Base-by-base conservation (phyloP, 2,329 filamentous ascomycete genomes). In the Rhynchosporium agropyri region DNA sequence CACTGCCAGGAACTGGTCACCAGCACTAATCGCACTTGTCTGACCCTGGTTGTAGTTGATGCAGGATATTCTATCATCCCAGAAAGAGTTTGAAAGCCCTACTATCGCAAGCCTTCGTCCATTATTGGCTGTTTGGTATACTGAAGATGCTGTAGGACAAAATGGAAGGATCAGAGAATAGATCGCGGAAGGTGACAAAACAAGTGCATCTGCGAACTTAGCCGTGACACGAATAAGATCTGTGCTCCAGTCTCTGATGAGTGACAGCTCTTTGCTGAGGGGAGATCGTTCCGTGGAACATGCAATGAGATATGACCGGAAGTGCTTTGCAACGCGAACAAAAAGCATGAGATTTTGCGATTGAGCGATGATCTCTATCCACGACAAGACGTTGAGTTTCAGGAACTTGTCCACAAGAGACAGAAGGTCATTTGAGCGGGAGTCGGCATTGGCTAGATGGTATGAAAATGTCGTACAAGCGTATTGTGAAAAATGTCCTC, bases 111-210 rank as follows among this genome's bases (percentile, higher is more conserved):
- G 60, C 4, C 64, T 58, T 9, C 67, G 58, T 5, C 49, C 45
- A 38, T 59, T 56, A 20, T 53, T 61, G 4, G 58, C 65, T n/a
- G 67, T 64, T 56, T 64, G 70, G 26, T 61, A 57, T 10, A 67
- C 58, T 1, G 65, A 61, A 33, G 62, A 68, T 4, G 63, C 62
- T 2, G 64, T 55, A 13, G 76, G 76, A 60, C 75, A 77, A 55
- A 77, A 70, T 2, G 76, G 73, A 1, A 73, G 75, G n/a, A 77
- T 72, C 1, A 76, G 67, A 43, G 66, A 71, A 62, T 74, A 73
- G n/a, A 77, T 76, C 2, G 75, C 71, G 1, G 66, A 61, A n/a
- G 76, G 75, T 3, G 66, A 70, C 8, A 56, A 45, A 6, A 67
- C 20, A 1, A 78, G 63, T 6, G 68, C 67, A 15, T 64, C 62